These are phyloP conservation scores for Warburgia ugandensis DNA, from an alignment of 164 flowering plant species.

Conservation along the genomic window DNA sequence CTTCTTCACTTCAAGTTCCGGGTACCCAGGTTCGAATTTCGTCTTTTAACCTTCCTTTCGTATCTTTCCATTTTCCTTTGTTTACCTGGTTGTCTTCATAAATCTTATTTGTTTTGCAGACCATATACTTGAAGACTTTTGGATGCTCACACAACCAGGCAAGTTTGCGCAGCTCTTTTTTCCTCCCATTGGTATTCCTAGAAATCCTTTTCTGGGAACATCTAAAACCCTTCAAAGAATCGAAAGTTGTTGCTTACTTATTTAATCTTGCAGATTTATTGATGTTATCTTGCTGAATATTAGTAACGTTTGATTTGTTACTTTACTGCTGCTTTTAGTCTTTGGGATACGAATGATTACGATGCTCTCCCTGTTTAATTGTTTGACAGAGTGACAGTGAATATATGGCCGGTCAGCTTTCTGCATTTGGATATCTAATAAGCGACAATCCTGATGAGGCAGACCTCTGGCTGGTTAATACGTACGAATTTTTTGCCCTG, in stretches of 20 bases:
- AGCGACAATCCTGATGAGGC: slow-evolving; percentile 79
- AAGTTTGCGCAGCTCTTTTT: background rate
- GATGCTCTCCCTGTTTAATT: background rate
- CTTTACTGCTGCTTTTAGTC: background rate
- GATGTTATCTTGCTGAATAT: no score
- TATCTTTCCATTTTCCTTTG: background rate
- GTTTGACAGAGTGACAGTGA: slow-evolving; percentile 90
- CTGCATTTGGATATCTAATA: slow-evolving; percentile 84
- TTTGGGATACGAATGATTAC: background rate
- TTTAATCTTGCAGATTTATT: no score
- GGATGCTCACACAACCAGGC: slow-evolving; percentile 99
- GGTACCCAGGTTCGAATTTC: slow-evolving; percentile 63
- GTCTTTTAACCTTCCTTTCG: slow-evolving; percentile 1
- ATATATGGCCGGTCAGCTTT: slow-evolving; percentile 99
- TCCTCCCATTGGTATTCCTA: background rate
- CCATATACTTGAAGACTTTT: slow-evolving; percentile 85
- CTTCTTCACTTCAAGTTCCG: slow-evolving; percentile 42
- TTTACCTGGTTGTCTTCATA: background rate
- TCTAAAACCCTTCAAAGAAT: no score
- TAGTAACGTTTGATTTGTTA: background rate
- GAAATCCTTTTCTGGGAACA: background rate
- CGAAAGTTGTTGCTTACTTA: no score
- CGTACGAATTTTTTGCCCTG: slow-evolving; percentile 36
- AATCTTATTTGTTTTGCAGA: slow-evolving; percentile 29
- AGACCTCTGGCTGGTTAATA: slow-evolving; percentile 95